Evolutionary conservation across 208 protist species (phyloP).

Genomic region (Porcisia hertigi): DNA sequence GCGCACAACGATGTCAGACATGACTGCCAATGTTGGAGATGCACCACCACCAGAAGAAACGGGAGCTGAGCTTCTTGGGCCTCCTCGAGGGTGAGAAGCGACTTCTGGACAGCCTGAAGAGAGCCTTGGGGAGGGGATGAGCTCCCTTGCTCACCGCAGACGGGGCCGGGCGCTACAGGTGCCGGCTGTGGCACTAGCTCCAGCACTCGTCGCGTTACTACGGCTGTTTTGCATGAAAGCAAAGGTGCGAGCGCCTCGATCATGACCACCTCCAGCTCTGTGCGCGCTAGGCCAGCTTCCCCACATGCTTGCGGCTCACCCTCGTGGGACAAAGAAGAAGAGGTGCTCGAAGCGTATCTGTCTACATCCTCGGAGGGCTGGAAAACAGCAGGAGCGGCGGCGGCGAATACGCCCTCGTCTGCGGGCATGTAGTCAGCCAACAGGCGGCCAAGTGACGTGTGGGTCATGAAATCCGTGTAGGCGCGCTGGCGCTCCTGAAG

Average conservation of each 20-base stretch:
- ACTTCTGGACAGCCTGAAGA: background rate
- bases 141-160: background rate
- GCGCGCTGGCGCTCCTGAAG: constrained; percentile 12
- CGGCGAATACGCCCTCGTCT: background rate
- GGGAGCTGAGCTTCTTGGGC: constrained; percentile 5
- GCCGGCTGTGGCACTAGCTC: constrained; percentile 1
- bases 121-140: background rate
- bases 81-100: constrained; percentile 5
- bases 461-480: constrained; percentile 18
- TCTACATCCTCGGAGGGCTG: background rate
- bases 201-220: constrained; percentile 22
- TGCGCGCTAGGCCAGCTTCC: background rate
- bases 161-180: background rate
- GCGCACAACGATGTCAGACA: constrained; percentile 3
- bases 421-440: constrained; percentile 11
- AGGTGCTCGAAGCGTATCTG: background rate
- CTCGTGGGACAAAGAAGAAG: background rate
- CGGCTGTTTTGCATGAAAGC: constrained; percentile 10
- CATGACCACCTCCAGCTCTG: constrained; percentile 9
- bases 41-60: constrained; percentile 23
- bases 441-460: constrained; percentile 6
- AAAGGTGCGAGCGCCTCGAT: constrained; percentile 9
- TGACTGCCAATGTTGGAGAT: constrained; percentile 23
- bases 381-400: background rate
- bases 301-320: background rate